Conservation (phyloP, 2,329 filamentous ascomycete species). For the Stachybotrys chlorohalonatus region DNA sequence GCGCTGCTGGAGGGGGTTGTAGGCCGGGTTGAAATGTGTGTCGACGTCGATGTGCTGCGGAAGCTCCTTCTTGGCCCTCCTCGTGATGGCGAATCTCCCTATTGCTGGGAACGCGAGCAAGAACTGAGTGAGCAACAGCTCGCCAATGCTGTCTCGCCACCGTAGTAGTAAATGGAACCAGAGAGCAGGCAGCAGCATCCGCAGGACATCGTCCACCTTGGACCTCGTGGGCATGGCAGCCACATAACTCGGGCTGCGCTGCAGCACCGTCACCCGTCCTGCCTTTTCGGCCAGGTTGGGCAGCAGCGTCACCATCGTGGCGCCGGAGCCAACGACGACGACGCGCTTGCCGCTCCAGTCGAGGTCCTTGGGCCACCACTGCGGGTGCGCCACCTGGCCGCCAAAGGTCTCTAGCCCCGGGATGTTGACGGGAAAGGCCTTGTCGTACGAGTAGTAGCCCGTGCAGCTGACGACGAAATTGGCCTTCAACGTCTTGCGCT, state of each 20-base stretch:
- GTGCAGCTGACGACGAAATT: constrained; percentile 49
- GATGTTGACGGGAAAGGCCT: constrained; percentile 50
- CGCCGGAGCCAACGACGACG: constrained; percentile 67
- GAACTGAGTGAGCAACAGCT: constrained; percentile 30
- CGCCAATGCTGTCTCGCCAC: constrained; percentile 36
- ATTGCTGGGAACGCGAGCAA: constrained; percentile 15
- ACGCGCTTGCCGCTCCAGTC: constrained; percentile 59
- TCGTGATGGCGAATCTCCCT: constrained; percentile 24
- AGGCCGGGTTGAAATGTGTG: constrained; percentile 55
- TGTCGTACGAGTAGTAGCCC: constrained; percentile 66
- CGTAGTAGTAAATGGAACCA: constrained; percentile 38
- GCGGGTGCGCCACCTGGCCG: constrained; percentile 57
- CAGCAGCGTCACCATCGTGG: constrained; percentile 70
- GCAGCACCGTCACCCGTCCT: constrained; percentile 65
- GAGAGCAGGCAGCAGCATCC: constrained; percentile 34
- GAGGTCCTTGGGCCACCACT: constrained; percentile 66
- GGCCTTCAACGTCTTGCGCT: constrained; percentile 27
- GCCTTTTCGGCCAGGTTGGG: constrained; percentile 60
- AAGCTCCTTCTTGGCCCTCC: constrained; percentile 36
- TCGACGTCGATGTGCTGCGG: constrained; percentile 45
- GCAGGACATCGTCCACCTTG: constrained; percentile 24
- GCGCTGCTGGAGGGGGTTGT: constrained; percentile 65
- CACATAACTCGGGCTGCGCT: constrained; percentile 68
- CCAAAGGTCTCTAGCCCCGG: constrained; percentile 60
- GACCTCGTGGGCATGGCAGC: constrained; percentile 39